Evolutionary conservation across 176 grass and related monocot species (phyloP).

Genomic region (Cymbopogon citratus): DNA sequence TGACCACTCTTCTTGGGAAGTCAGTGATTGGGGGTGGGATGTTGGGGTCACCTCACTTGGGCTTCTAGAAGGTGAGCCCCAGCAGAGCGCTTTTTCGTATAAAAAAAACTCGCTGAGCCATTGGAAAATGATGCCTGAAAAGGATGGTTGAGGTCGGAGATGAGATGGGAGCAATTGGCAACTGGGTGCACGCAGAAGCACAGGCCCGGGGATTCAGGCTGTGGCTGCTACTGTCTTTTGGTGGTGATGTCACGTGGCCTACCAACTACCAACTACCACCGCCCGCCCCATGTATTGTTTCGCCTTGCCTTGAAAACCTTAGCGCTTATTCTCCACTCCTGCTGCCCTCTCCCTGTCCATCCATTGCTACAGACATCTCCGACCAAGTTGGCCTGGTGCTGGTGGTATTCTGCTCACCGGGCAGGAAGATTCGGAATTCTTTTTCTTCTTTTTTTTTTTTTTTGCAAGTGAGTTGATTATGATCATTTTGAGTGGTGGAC

Average conservation of each 20-base stretch:
- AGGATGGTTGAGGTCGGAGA: slow-evolving; percentile 15
- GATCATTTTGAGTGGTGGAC: slow-evolving; percentile 13
- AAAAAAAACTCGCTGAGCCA: slow-evolving; percentile 7
- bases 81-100: slow-evolving; percentile 9
- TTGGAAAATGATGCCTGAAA: slow-evolving; percentile 36
- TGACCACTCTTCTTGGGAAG: slow-evolving; percentile 32
- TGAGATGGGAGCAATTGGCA: slow-evolving; percentile 20
- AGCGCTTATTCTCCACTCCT: neutral
- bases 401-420: too few species aligned
- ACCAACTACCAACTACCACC: slow-evolving; percentile 53
- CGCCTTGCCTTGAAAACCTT: neutral
- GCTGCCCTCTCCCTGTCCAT: slow-evolving; percentile 19
- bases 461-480: neutral
- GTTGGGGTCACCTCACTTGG: too few species aligned
- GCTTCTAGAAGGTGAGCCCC: slow-evolving; percentile 49
- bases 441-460: slow-evolving; percentile 19
- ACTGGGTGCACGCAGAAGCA: slow-evolving; percentile 10
- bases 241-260: slow-evolving; percentile 49
- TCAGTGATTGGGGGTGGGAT: slow-evolving; percentile 16
- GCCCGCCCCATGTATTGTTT: slow-evolving; percentile 29
- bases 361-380: slow-evolving; percentile 7
- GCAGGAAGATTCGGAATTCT: slow-evolving; percentile 5
- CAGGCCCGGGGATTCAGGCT: slow-evolving; percentile 5
- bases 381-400: neutral
- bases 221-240: slow-evolving; percentile 13